phyloP scores from a whole-genome alignment of 306 rosid species.

The Luffa acutangula region DNA sequence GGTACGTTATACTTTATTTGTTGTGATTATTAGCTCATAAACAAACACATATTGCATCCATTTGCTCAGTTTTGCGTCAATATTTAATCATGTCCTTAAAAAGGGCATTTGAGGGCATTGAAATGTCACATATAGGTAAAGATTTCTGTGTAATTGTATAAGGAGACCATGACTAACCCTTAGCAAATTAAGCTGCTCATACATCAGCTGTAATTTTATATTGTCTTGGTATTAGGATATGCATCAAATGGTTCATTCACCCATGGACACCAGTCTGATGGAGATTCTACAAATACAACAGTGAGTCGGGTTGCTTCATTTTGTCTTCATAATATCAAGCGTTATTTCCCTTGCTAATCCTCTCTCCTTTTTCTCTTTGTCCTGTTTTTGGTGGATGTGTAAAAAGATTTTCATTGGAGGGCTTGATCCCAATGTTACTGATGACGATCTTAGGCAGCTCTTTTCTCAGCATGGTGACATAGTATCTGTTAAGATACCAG shows the following conservation, averaged over 20 bases:
- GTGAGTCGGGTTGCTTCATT: slow-evolving; percentile 28
- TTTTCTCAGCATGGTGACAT: slow-evolving; percentile 84
- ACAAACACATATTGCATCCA: not conserved
- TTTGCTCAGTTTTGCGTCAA: not conserved
- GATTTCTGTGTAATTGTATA: not conserved
- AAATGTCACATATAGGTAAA: not conserved
- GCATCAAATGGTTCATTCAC: slow-evolving; percentile 51
- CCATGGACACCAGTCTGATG: slow-evolving; percentile 52
- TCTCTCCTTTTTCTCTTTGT: not conserved
- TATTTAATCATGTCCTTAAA: not conserved
- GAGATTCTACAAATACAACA: slow-evolving; percentile 83
- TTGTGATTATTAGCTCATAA: not conserved
- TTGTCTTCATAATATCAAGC: not conserved
- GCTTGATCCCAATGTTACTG: slow-evolving; percentile 80
- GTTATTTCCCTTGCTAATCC: not conserved
- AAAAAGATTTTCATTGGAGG: slow-evolving; percentile 93
- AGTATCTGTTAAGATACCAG: slow-evolving; percentile 87
- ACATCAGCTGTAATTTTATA: not conserved
- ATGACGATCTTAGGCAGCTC: slow-evolving; percentile 89
- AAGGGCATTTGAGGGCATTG: not conserved
- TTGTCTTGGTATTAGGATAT: slow-evolving; percentile 43
- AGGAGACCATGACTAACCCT: not conserved
- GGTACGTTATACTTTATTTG: slow-evolving; percentile 14
- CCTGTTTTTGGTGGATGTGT: slow-evolving; percentile 15
- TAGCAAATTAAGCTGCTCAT: not conserved